Conservation (phyloP, 1,284 basidiomycete species). For the Malassezia obtusa region DNA sequence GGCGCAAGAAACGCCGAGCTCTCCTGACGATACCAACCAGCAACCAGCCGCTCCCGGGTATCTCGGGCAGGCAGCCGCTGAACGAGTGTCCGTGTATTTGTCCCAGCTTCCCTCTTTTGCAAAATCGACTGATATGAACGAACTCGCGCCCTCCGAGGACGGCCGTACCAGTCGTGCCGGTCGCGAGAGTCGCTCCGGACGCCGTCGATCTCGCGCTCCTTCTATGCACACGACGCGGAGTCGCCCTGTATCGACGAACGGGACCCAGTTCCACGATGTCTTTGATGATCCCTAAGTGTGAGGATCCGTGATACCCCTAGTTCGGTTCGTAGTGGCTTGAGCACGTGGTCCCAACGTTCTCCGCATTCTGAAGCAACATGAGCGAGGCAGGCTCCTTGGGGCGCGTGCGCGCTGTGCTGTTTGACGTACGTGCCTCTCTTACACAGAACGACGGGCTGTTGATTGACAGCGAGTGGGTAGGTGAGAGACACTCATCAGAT, state of each 20-base stretch:
- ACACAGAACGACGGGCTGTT: slow-evolving; percentile 44
- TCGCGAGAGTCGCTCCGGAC: not conserved
- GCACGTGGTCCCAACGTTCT: no score
- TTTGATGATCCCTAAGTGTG: not conserved
- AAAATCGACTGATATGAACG: not conserved
- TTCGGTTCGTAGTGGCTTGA: not conserved
- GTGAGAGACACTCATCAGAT: slow-evolving; percentile 17
- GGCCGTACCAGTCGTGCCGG: not conserved
- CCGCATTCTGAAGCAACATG: not conserved
- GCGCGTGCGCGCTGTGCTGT: slow-evolving; percentile 26
- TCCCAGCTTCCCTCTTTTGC: slow-evolving; percentile 1
- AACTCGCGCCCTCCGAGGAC: not conserved
- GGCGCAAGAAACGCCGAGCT: not conserved
- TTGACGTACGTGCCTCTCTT: slow-evolving; percentile 18
- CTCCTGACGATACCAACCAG: not conserved
- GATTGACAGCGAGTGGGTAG: slow-evolving; percentile 39
- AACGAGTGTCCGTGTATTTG: slow-evolving; percentile 6
- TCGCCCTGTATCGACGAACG: not conserved
- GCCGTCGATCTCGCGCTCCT: not conserved
- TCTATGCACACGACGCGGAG: not conserved
- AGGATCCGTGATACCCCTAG: not conserved
- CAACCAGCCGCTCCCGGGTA: no score
- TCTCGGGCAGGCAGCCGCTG: not conserved
- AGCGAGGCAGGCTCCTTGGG: not conserved
- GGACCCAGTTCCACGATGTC: slow-evolving; percentile 1